Percentiles rank a stretch among this genome's conserved stretches.
phyloP scores from a whole-genome alignment of 352 stramenopile species.

The Phytophthora fragariaefolia region DNA sequence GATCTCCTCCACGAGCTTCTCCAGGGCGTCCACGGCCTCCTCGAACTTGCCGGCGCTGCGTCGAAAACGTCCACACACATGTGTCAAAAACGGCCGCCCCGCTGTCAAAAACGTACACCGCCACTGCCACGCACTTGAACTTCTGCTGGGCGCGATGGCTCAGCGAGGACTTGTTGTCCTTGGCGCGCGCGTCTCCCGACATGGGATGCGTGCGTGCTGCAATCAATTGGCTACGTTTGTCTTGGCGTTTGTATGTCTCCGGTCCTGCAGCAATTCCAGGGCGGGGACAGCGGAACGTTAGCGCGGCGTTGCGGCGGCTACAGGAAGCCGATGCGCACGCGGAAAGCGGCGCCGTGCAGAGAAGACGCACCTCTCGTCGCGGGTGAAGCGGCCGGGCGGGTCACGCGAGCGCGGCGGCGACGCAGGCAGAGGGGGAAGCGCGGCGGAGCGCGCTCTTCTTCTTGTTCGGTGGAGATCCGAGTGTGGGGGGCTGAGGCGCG shows the following conservation, averaged over 20 bases:
- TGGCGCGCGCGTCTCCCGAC: constrained; percentile 66
- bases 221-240: constrained; percentile 20
- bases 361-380: constrained; percentile 24
- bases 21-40: constrained; percentile 82
- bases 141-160: constrained; percentile 88
- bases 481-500: neutral
- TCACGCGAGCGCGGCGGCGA: neutral
- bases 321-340: neutral
- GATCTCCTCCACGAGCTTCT: constrained; percentile 87
- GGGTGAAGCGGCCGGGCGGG: neutral
- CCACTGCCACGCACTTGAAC: constrained; percentile 85
- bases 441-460: constrained; percentile 19
- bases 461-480: constrained; percentile 36
- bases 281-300: constrained; percentile 12
- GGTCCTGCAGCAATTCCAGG: constrained; percentile 13
- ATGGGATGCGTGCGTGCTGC: constrained; percentile 38
- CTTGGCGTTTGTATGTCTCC: constrained; percentile 1
- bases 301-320: neutral
- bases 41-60: constrained; percentile 87
- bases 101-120: constrained; percentile 5
- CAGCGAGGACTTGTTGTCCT: constrained; percentile 89
- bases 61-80: neutral
- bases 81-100: neutral
- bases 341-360: neutral
- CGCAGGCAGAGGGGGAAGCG: constrained; percentile 13